Base-by-base conservation (phyloP, 2,329 filamentous ascomycete genomes). In the Fusarium abutilonis region DNA sequence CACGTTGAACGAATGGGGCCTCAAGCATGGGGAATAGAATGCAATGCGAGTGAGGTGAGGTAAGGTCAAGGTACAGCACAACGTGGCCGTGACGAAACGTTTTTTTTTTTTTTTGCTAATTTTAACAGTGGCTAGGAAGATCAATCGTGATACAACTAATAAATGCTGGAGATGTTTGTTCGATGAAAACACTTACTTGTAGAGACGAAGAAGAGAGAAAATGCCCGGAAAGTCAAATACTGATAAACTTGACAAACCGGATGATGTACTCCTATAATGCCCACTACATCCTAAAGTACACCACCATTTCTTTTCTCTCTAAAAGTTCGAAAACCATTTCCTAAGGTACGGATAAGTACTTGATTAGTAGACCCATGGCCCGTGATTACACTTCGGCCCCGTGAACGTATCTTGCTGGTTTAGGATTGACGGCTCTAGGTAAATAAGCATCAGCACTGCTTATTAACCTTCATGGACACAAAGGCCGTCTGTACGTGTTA, bases 1-100 rank as follows among this genome's bases (percentile, higher is more conserved):
- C 60, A 68, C 63, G 65, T 69, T 42, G 61, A 67, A 56, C 57
- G 50, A 62, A 62, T 46, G 53, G 53, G 59, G 61, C 48, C 34
- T 40, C 53, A 40, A 63, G 49, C 42, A 47, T 19, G 52, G 41
- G 21, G 41, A n/a, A 41, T n/a, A 8, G 21, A 23, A 23, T 23
- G 21, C 4, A 23, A 23, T 23, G 21, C 6, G 6, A 23, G 36
- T 47, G 15, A 56, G 38, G 43, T 39, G 15, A 31, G 23, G 47
- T 42, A 51, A 32, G 41, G 44, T 21, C 8, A 45, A 36, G 34
- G 48, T 42, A 47, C 54, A 44, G 35, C 32, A 35, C 28, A 52
- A 29, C 28, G 28, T 29, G 28, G 28, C 39, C 56, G 46, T 32
- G 38, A 49, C 42, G 40, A 36, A 50, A 54, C 28, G 34, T 36